Conservation (phyloP, 2,329 filamentous ascomycete species). For the Tolypocladium amazonense region DNA sequence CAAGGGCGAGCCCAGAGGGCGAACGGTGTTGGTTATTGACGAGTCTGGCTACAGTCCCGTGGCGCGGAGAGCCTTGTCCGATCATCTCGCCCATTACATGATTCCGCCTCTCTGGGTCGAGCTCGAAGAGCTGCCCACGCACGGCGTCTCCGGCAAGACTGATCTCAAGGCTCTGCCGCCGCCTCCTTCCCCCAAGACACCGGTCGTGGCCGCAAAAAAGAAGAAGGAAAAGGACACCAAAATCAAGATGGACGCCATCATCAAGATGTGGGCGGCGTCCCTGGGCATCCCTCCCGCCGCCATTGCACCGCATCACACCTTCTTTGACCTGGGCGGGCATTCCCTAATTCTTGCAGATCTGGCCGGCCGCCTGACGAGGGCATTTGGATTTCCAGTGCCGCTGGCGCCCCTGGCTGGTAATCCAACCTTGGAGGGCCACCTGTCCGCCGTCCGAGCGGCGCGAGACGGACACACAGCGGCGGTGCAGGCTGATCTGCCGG, state of each 20-base stretch:
- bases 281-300: slow-evolving; percentile 52
- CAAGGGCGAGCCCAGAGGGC: slow-evolving; percentile 43
- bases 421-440: slow-evolving; percentile 61
- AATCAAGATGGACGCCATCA: slow-evolving; percentile 56
- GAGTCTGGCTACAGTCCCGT: slow-evolving; percentile 61
- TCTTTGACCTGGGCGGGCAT: slow-evolving; percentile 74
- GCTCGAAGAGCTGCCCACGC: slow-evolving; percentile 59
- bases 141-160: slow-evolving; percentile 70
- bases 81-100: slow-evolving; percentile 72
- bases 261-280: slow-evolving; percentile 61
- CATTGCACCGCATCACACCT: slow-evolving; percentile 62
- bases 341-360: slow-evolving; percentile 69
- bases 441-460: slow-evolving; percentile 59
- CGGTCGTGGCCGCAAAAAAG: slow-evolving; percentile 27
- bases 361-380: slow-evolving; percentile 56
- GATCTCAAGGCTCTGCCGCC: slow-evolving; percentile 62
- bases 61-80: slow-evolving; percentile 52
- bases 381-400: slow-evolving; percentile 64
- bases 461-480: slow-evolving; percentile 64
- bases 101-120: slow-evolving; percentile 70
- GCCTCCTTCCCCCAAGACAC: slow-evolving; percentile 43
- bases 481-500: slow-evolving; percentile 64
- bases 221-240: slow-evolving; percentile 45
- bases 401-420: slow-evolving; percentile 60
- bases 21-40: slow-evolving; percentile 55